Evolutionary conservation across 108 stramenopile species (phyloP).

Genomic region (Cyclotella sp.): DNA sequence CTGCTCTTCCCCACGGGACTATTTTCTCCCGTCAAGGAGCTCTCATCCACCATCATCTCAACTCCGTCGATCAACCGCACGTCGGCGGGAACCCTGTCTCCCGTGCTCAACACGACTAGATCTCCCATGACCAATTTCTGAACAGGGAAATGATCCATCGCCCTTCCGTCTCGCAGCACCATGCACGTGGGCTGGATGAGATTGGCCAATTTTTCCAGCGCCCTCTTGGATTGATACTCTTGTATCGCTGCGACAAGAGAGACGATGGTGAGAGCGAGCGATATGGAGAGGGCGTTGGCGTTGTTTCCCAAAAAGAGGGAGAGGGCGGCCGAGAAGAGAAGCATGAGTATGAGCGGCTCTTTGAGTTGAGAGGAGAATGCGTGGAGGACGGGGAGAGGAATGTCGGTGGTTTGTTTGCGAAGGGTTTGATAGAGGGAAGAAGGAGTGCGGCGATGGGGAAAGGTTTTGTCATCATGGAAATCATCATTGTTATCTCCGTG

Average conservation of each 20-base stretch:
- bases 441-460: background rate
- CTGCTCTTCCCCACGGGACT: conserved; percentile 82
- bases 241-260: conserved; percentile 94
- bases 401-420: too few species aligned
- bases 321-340: too few species aligned
- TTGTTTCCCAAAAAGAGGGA: too few species aligned
- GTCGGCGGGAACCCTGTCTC: conserved; percentile 98
- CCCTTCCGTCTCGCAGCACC: conserved; percentile 84
- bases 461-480: conserved; percentile 32
- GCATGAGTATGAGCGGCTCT: too few species aligned
- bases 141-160: conserved; percentile 74
- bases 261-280: conserved; percentile 92
- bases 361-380: too few species aligned
- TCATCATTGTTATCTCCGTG: conserved; percentile 52
- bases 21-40: conserved; percentile 92
- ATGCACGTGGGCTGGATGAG: conserved; percentile 89
- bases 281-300: conserved; percentile 93
- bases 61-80: conserved; percentile 84
- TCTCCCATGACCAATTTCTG: conserved; percentile 94
- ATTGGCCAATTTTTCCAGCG: conserved; percentile 87
- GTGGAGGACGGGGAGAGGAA: too few species aligned
- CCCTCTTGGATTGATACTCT: conserved; percentile 92
- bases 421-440: background rate
- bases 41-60: conserved; percentile 88
- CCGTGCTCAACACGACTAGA: conserved; percentile 85